A percentile compares a stretch with the other conserved stretches of the same genome.
phyloP scores from a whole-genome alignment of 2,329 filamentous ascomycete genomes.

The Pseudogymnoascus destructans region DNA sequence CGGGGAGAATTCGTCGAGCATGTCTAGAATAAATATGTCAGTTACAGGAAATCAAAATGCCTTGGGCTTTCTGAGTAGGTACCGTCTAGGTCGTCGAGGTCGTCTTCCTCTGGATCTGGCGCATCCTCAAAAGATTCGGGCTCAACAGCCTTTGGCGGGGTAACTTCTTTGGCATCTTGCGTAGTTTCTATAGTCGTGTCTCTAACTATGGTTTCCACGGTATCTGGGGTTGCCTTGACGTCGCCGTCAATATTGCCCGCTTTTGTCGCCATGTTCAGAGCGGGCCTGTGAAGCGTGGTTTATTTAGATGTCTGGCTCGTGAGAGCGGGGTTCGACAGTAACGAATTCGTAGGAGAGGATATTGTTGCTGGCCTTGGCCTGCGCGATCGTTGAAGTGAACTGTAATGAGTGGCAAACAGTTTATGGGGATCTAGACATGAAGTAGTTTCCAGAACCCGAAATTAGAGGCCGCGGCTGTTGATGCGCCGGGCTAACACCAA shows the following conservation, averaged over 20 bases:
- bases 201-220: background rate
- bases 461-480: slow-evolving; percentile 6
- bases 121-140: slow-evolving; percentile 37
- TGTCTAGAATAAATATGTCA: slow-evolving; percentile 42
- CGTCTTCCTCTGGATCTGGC: slow-evolving; percentile 85
- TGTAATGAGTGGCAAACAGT: background rate
- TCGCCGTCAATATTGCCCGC: background rate
- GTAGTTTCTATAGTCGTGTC: background rate
- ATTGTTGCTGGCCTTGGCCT: background rate
- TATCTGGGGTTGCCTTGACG: slow-evolving; percentile 1
- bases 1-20: slow-evolving; percentile 81
- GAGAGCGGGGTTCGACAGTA: background rate
- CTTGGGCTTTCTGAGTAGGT: slow-evolving; percentile 11
- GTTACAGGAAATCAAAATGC: background rate
- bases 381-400: background rate
- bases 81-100: slow-evolving; percentile 86
- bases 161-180: background rate
- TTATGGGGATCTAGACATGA: background rate
- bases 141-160: background rate
- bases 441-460: background rate
- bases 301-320: background rate
- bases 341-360: background rate
- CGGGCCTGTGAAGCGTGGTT: background rate
- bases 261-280: background rate
- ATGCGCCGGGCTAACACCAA: slow-evolving; percentile 5